These are phyloP conservation scores for Didymella pinodella DNA, from an alignment of 2,329 filamentous ascomycete species.

Conservation along the genomic window DNA sequence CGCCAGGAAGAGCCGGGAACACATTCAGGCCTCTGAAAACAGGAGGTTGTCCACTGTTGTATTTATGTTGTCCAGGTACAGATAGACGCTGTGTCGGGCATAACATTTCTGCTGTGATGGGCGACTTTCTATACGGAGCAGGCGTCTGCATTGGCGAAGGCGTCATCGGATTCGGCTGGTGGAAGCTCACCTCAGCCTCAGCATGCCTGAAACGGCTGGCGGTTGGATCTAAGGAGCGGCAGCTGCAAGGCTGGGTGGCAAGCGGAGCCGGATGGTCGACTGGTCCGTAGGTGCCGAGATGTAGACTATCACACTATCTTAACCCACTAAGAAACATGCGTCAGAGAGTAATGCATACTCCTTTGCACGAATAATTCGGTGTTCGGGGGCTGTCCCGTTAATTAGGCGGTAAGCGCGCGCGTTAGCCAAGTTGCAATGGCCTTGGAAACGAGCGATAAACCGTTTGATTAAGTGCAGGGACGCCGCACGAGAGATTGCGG, in stretches of 20 bases:
- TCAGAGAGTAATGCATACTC: slow-evolving; percentile 8
- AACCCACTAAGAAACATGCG: slow-evolving; percentile 19
- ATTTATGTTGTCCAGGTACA: no score
- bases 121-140: neutral
- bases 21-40: no score
- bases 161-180: slow-evolving; percentile 6
- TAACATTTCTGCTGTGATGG: no score
- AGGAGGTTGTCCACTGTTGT: no score
- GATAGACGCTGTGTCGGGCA: no score
- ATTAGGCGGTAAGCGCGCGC: slow-evolving; percentile 21
- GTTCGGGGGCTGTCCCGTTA: slow-evolving; percentile 2
- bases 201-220: slow-evolving; percentile 29
- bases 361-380: slow-evolving; percentile 11
- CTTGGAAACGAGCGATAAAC: slow-evolving; percentile 23
- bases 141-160: slow-evolving; percentile 2
- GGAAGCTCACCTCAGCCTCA: slow-evolving; percentile 20
- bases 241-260: slow-evolving; percentile 17
- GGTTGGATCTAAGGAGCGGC: slow-evolving; percentile 25
- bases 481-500: slow-evolving; percentile 31
- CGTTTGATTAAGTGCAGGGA: slow-evolving; percentile 23
- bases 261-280: slow-evolving; percentile 17
- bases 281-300: slow-evolving; percentile 6
- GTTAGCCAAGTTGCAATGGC: slow-evolving; percentile 14
- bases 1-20: no score
- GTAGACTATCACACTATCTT: slow-evolving; percentile 3